phyloP scores from a whole-genome alignment of 2,329 filamentous ascomycete genomes.

The Colletotrichum cereale region DNA sequence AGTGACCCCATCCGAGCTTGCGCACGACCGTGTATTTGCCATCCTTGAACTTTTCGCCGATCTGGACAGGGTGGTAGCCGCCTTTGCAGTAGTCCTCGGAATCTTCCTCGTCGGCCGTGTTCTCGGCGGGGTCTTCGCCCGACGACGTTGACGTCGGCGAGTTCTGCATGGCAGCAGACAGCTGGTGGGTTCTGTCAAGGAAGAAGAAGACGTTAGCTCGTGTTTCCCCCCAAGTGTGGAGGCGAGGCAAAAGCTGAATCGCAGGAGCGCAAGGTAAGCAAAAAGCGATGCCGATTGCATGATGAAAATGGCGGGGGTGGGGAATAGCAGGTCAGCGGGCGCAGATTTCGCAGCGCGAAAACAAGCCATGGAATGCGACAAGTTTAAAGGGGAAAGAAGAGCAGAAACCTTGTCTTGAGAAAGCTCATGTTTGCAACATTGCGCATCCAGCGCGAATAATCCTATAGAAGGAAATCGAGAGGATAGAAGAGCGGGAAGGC shows the following conservation, averaged over 20 bases:
- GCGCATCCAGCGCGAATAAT: slow-evolving; percentile 44
- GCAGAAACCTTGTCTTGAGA: slow-evolving; percentile 57
- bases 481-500: slow-evolving; percentile 28
- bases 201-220: slow-evolving; percentile 41
- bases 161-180: slow-evolving; percentile 69
- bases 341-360: slow-evolving; percentile 35
- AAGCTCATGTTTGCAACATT: slow-evolving; percentile 59
- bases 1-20: slow-evolving; percentile 98
- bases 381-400: slow-evolving; percentile 12
- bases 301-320: slow-evolving; percentile 35
- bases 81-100: slow-evolving; percentile 99
- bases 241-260: neutral
- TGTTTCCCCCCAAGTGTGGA: neutral
- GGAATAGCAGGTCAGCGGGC: slow-evolving; percentile 33
- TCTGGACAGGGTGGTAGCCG: slow-evolving; percentile 93
- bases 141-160: slow-evolving; percentile 84
- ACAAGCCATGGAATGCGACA: slow-evolving; percentile 24
- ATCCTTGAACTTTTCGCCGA: slow-evolving; percentile 98
- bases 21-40: slow-evolving; percentile 96
- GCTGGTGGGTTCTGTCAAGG: slow-evolving; percentile 64
- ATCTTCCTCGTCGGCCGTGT: slow-evolving; percentile 97
- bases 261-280: slow-evolving; percentile 8
- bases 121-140: slow-evolving; percentile 86
- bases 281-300: slow-evolving; percentile 21
- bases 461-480: slow-evolving; percentile 23